These are phyloP conservation scores for Chionographis japonica DNA, from an alignment of 106 monocot species.

Conservation along the genomic window DNA sequence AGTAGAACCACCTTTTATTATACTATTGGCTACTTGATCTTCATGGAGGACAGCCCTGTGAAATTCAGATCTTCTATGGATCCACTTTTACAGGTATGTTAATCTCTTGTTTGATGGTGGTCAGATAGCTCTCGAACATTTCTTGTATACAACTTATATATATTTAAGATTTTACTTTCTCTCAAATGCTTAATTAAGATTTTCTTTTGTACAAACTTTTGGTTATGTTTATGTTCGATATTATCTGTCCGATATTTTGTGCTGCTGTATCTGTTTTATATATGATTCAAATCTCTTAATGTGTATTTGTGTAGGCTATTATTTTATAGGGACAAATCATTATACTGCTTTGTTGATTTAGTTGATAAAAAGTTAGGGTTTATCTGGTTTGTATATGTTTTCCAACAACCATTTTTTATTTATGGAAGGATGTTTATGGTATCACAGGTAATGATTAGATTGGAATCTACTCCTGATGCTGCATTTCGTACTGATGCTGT, in stretches of 20 bases:
- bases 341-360: too few relatives aligned
- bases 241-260: too few relatives aligned
- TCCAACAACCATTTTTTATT: too few relatives aligned
- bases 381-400: too few relatives aligned
- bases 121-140: background rate
- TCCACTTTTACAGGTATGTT: slow-evolving; percentile 71
- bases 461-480: slow-evolving; percentile 83
- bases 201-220: too few relatives aligned
- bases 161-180: too few relatives aligned
- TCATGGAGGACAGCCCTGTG: slow-evolving; percentile 94
- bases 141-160: too few relatives aligned
- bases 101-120: background rate
- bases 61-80: slow-evolving; percentile 98
- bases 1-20: slow-evolving; percentile 94
- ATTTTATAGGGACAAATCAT: background rate
- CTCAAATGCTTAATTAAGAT: too few relatives aligned
- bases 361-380: too few relatives aligned
- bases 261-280: too few relatives aligned
- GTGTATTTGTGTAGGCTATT: background rate
- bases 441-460: slow-evolving; percentile 53
- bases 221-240: too few relatives aligned
- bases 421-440: background rate
- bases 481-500: slow-evolving; percentile 82
- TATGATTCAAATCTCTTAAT: background rate
- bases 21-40: slow-evolving; percentile 86